phyloP scores from a whole-genome alignment of 371 early-diverging fungal genomes.

The Apophysomyces trapeziformis region DNA sequence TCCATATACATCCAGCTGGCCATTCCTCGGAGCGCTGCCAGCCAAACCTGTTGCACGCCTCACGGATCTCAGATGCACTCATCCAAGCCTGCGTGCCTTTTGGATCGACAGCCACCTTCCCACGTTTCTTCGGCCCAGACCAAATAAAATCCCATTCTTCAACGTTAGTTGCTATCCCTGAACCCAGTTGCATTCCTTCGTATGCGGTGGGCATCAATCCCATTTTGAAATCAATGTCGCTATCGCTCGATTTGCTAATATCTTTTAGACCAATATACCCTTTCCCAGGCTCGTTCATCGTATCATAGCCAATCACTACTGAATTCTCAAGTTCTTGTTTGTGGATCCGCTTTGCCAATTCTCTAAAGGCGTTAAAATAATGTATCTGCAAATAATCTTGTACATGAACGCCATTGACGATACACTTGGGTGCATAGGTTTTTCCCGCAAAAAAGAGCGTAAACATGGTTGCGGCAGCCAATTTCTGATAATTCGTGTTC shows the following conservation, averaged over 20 bases:
- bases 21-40: conserved; percentile 51
- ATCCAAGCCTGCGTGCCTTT: conserved; percentile 60
- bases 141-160: conserved; percentile 62
- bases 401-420: conserved; percentile 56
- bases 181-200: conserved; percentile 67
- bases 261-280: conserved; percentile 64
- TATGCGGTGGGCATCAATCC: conserved; percentile 68
- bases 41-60: conserved; percentile 47
- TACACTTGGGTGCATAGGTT: conserved; percentile 71
- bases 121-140: conserved; percentile 59
- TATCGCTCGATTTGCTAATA: conserved; percentile 47
- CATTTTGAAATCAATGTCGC: conserved; percentile 57
- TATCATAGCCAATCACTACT: conserved; percentile 75
- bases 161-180: conserved; percentile 58
- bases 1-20: conserved; percentile 71
- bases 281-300: conserved; percentile 76
- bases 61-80: conserved; percentile 27
- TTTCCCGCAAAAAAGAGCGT: conserved; percentile 84
- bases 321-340: conserved; percentile 51
- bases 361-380: conserved; percentile 59
- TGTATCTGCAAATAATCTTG: conserved; percentile 76
- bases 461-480: conserved; percentile 86
- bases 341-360: conserved; percentile 50
- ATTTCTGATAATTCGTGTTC: conserved; percentile 85
- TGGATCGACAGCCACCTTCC: conserved; percentile 52